These are phyloP conservation scores for Trichoderma guizhouense DNA, from an alignment of 2,329 filamentous ascomycete genomes.

Conservation along the genomic window DNA sequence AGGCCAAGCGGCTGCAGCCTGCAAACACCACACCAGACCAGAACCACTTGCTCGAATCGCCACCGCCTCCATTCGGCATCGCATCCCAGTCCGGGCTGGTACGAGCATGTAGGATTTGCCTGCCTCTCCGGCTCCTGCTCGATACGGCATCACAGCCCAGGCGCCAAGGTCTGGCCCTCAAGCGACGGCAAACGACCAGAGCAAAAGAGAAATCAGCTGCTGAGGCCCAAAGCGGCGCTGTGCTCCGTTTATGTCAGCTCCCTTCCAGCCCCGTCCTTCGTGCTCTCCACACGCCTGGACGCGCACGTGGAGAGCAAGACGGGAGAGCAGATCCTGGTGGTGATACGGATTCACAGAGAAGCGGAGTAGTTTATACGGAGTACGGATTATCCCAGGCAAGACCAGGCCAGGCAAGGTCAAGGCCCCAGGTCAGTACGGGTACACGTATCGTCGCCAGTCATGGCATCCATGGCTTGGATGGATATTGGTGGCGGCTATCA, in stretches of 20 bases:
- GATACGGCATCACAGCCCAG: neutral
- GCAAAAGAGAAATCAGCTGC: neutral
- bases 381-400: neutral
- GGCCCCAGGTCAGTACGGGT: neutral
- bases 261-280: neutral
- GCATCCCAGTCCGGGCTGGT: neutral
- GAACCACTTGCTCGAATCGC: neutral
- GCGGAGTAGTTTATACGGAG: neutral
- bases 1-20: neutral
- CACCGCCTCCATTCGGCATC: neutral
- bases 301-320: conserved; percentile 9
- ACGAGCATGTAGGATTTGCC: neutral
- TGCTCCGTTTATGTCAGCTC: neutral
- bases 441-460: neutral
- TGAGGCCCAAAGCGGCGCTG: neutral
- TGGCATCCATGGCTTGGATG: neutral
- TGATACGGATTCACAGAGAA: neutral
- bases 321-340: neutral
- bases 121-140: neutral
- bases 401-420: neutral
- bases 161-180: neutral
- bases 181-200: neutral
- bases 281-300: neutral
- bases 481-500: conserved; percentile 4
- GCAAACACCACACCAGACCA: neutral